These are phyloP conservation scores for Thalassiosira pacifica DNA, from an alignment of 352 stramenopile species.

Conservation along the genomic window DNA sequence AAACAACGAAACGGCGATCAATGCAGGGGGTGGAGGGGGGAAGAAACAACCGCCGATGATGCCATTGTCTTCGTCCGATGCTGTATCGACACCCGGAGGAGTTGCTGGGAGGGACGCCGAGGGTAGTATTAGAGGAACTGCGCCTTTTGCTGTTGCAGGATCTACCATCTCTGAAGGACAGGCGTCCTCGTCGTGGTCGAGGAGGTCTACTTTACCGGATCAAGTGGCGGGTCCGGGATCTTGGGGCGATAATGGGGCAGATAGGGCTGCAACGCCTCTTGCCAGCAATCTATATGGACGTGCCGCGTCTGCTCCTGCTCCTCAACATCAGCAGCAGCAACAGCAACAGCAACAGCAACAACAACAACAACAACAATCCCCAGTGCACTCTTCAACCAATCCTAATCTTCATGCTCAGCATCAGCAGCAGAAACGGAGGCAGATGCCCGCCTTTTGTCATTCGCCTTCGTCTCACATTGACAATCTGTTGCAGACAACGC, in stretches of 20 bases:
- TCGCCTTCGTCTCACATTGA: slow-evolving; percentile 73
- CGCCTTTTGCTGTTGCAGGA: not conserved
- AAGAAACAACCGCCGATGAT: not conserved
- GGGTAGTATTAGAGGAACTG: not conserved
- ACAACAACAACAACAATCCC: slow-evolving; percentile 6
- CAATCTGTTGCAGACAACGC: slow-evolving; percentile 76
- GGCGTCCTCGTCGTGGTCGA: not conserved
- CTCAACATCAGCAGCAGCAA: no score
- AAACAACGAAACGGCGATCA: slow-evolving; percentile 14
- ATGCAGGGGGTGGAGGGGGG: not conserved
- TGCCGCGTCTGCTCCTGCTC: not conserved
- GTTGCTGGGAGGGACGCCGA: not conserved
- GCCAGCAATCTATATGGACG: slow-evolving; percentile 10
- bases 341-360: not conserved
- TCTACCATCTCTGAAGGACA: not conserved
- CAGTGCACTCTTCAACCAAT: slow-evolving; percentile 2
- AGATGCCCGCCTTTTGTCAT: slow-evolving; percentile 54
- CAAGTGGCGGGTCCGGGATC: not conserved
- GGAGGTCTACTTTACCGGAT: not conserved
- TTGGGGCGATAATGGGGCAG: not conserved
- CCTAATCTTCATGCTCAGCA: not conserved
- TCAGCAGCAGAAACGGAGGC: slow-evolving; percentile 22
- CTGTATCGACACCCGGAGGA: not conserved
- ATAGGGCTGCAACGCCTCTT: slow-evolving; percentile 32
- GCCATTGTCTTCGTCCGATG: not conserved